A percentile compares a stretch with the other conserved stretches of the same genome.
Evolutionary conservation across 768 basidiomycete genomes (phyloP).

Genomic region (Podaxis sp.): DNA sequence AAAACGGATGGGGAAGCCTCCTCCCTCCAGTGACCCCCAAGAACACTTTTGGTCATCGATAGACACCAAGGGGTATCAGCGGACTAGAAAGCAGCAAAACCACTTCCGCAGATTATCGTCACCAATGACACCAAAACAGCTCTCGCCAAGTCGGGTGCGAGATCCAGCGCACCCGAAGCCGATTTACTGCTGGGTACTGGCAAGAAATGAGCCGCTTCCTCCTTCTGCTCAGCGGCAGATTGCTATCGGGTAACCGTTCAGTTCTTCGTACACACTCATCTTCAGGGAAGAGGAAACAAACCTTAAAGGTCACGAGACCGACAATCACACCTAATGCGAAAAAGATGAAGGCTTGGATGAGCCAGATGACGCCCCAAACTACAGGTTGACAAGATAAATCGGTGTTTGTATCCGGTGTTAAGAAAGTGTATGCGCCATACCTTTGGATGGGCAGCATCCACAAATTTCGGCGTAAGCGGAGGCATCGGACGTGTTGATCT

Average conservation of each 20-base stretch:
- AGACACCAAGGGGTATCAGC: background rate
- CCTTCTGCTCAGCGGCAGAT: conserved; percentile 24
- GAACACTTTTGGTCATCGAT: background rate
- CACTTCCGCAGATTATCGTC: background rate
- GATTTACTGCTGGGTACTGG: conserved; percentile 56
- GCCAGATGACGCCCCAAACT: conserved; percentile 93
- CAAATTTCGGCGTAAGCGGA: conserved; percentile 82
- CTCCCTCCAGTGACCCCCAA: too few species aligned
- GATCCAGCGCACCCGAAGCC: conserved; percentile 25
- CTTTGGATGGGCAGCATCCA: conserved; percentile 83
- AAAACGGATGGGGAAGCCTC: too few species aligned
- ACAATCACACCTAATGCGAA: conserved; percentile 77
- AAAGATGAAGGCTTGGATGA: conserved; percentile 70
- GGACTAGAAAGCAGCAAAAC: background rate
- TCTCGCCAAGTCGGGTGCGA: background rate
- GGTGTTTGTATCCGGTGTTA: background rate
- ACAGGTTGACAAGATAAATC: background rate
- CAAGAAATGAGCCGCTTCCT: conserved; percentile 47
- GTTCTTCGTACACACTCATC: conserved; percentile 36
- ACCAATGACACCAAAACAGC: conserved; percentile 4
- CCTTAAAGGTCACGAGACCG: conserved; percentile 82
- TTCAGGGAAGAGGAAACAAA: conserved; percentile 34
- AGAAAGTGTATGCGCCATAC: conserved; percentile 30
- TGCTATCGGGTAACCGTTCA: conserved; percentile 7
- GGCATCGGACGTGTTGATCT: conserved; percentile 87